phyloP scores from a whole-genome alignment of 192 early-diverging fungal genomes.

The Coemansia interrupta region DNA sequence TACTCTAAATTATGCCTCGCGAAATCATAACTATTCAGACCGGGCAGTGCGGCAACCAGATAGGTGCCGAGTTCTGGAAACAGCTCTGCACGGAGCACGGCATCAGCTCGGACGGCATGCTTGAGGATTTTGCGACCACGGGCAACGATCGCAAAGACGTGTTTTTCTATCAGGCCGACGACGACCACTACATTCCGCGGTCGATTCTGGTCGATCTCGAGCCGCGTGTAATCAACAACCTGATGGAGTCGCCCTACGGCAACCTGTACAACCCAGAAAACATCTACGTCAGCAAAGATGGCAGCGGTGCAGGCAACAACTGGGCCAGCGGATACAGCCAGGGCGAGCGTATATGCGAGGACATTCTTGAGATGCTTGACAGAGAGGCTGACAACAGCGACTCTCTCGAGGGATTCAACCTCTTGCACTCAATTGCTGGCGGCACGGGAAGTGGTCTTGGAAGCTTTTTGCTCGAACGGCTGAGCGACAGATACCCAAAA shows the following conservation, averaged over 20 bases:
- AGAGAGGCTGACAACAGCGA: conserved; percentile 94
- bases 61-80: conserved; percentile 94
- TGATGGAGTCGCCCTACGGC: conserved; percentile 78
- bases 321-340: conserved; percentile 89
- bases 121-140: conserved; percentile 87
- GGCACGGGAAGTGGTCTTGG: conserved; percentile 98
- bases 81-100: conserved; percentile 93
- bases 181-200: conserved; percentile 96
- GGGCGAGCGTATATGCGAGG: conserved; percentile 84
- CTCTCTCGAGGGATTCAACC: conserved; percentile 92
- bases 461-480: conserved; percentile 83
- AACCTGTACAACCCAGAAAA: conserved; percentile 98
- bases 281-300: conserved; percentile 86
- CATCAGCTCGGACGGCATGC: conserved; percentile 87
- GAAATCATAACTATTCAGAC: conserved; percentile 96
- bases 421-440: conserved; percentile 96
- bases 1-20: conserved; percentile 61
- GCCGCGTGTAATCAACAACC: conserved; percentile 90
- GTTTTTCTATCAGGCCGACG: conserved; percentile 99
- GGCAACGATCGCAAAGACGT: conserved; percentile 94
- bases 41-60: conserved; percentile 98
- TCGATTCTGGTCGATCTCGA: conserved; percentile 90
- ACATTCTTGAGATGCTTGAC: conserved; percentile 95
- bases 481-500: conserved; percentile 94
- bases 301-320: conserved; percentile 96